Conservation (phyloP, 2,329 filamentous ascomycete species). For the Juglanconis oblonga region DNA sequence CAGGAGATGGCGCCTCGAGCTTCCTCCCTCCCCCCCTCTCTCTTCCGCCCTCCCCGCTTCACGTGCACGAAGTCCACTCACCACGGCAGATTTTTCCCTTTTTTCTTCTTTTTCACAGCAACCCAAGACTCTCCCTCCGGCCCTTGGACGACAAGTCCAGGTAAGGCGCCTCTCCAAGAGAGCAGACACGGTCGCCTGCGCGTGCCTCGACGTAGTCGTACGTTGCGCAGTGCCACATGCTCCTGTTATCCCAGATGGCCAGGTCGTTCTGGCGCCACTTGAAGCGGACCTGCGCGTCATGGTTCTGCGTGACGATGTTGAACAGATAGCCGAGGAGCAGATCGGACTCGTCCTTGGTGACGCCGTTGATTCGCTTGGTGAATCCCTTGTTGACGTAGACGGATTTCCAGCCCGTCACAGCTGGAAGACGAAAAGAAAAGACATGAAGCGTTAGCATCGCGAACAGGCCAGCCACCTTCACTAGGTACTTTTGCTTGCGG, state of each 20-base stretch:
- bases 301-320: constrained; percentile 49
- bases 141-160: constrained; percentile 36
- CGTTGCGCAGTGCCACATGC: constrained; percentile 51
- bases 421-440: neutral
- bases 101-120: constrained; percentile 19
- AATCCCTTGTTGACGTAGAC: constrained; percentile 50
- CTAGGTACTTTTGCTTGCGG: too few species aligned
- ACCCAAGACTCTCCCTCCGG: constrained; percentile 32
- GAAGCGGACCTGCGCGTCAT: constrained; percentile 55
- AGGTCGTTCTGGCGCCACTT: constrained; percentile 51
- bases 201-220: constrained; percentile 54
- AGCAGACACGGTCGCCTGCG: constrained; percentile 39
- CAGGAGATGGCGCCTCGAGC: neutral
- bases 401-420: constrained; percentile 57
- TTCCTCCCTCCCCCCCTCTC: neutral
- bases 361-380: constrained; percentile 52
- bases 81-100: too few species aligned
- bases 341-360: constrained; percentile 53
- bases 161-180: constrained; percentile 42
- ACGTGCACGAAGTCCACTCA: too few species aligned
- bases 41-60: neutral
- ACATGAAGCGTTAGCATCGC: neutral
- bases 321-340: constrained; percentile 47
- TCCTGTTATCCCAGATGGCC: constrained; percentile 66
- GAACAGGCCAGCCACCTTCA: too few species aligned